Evolutionary conservation across 345 rosid genomes (phyloP).

Genomic region (Psidium friedrichsthalianum): DNA sequence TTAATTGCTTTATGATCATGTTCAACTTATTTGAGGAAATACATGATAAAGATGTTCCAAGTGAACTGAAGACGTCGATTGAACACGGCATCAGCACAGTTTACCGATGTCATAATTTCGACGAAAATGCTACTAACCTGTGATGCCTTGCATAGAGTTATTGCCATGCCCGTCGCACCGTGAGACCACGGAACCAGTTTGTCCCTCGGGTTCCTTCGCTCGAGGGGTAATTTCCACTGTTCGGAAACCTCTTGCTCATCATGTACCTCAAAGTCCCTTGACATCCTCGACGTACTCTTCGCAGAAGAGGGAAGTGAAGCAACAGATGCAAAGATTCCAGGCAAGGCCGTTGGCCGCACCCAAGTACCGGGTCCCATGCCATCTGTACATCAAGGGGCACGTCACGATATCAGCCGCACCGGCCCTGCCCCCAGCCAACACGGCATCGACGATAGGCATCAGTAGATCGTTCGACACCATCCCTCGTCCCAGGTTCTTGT

Average conservation of each 20-base stretch:
- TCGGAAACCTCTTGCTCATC: constrained; percentile 76
- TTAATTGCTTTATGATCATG: too few species aligned
- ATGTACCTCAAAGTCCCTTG: constrained; percentile 68
- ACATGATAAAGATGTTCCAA: neutral
- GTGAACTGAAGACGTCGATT: neutral
- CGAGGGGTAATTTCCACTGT: constrained; percentile 77
- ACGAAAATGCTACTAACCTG: constrained; percentile 20
- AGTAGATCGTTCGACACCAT: constrained; percentile 38
- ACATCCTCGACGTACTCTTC: constrained; percentile 52
- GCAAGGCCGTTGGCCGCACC: constrained; percentile 93
- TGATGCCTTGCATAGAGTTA: constrained; percentile 80
- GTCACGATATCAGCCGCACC: constrained; percentile 63
- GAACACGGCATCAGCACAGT: neutral
- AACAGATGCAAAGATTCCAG: constrained; percentile 81
- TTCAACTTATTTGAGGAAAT: too few species aligned
- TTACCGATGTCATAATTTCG: neutral
- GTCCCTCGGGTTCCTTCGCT: constrained; percentile 83
- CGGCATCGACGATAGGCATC: constrained; percentile 60
- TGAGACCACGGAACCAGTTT: constrained; percentile 87
- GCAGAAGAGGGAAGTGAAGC: constrained; percentile 63
- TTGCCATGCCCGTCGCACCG: constrained; percentile 72
- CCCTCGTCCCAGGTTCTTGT: constrained; percentile 55
- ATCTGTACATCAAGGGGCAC: constrained; percentile 85
- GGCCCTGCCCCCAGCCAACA: constrained; percentile 76
- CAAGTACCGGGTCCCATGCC: constrained; percentile 91